Conservation (phyloP, 148 eudicot species). For the Persicaria tinctoria region DNA sequence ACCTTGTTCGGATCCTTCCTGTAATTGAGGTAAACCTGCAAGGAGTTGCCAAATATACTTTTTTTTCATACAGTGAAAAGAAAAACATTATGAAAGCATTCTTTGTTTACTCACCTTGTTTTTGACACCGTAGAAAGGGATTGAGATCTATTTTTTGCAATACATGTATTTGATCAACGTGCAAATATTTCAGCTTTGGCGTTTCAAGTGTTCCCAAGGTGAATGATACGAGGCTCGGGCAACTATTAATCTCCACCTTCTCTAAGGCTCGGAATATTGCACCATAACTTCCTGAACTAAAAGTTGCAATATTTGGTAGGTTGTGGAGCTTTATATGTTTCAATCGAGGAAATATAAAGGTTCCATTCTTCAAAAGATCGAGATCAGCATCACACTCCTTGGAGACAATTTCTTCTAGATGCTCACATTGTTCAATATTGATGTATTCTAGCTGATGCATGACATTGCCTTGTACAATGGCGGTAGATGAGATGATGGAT, state of each 20-base stretch:
- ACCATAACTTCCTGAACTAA: conserved; percentile 6
- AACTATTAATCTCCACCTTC: not conserved
- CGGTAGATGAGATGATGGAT: not conserved
- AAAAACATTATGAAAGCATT: too few relatives aligned
- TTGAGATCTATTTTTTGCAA: not conserved
- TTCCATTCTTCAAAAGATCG: not conserved
- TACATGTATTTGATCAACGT: not conserved
- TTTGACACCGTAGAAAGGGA: not conserved
- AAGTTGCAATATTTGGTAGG: not conserved
- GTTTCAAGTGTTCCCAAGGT: not conserved
- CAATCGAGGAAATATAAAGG: not conserved
- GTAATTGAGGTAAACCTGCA: not conserved
- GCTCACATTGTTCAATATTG: not conserved
- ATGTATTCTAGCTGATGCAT: not conserved
- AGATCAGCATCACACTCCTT: not conserved
- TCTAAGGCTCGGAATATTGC: not conserved
- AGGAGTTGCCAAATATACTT: not conserved
- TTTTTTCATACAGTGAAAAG: not conserved
- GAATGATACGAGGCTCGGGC: not conserved
- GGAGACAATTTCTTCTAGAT: conserved; percentile 8
- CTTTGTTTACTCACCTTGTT: not conserved
- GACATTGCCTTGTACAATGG: not conserved
- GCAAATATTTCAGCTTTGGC: not conserved
- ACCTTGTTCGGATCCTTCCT: not conserved
- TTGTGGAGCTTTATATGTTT: not conserved